These are phyloP conservation scores for Pharnaceum exiguum DNA, from an alignment of 148 eudicot genomes.

Conservation along the genomic window DNA sequence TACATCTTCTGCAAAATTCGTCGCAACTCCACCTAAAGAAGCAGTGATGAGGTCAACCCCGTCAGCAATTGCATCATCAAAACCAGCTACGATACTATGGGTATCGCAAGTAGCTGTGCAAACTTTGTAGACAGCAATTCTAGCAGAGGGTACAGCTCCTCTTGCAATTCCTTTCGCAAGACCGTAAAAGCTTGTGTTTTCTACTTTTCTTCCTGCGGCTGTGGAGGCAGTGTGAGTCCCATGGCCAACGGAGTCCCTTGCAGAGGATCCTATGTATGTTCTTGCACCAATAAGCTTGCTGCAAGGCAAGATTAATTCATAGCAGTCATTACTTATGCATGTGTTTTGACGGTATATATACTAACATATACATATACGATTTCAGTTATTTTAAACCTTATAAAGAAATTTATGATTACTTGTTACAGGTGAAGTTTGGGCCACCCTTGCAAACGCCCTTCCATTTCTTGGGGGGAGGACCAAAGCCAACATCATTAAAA, in stretches of 20 bases:
- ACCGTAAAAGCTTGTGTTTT: slow-evolving; percentile 29
- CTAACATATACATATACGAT: not conserved
- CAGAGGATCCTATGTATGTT: not conserved
- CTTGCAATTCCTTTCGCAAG: slow-evolving; percentile 39
- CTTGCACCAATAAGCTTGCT: slow-evolving; percentile 67
- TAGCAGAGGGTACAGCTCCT: slow-evolving; percentile 50
- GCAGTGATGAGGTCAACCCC: slow-evolving; percentile 53
- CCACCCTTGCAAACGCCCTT: slow-evolving; percentile 41
- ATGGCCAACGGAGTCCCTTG: slow-evolving; percentile 39
- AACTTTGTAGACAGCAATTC: slow-evolving; percentile 47
- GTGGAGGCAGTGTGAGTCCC: slow-evolving; percentile 61
- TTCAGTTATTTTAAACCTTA: no score
- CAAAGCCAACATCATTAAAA: slow-evolving; percentile 40
- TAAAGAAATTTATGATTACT: slow-evolving; percentile 21
- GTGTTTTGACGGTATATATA: not conserved
- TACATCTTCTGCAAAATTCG: not conserved
- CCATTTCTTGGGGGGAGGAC: slow-evolving; percentile 52
- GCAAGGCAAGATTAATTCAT: no score
- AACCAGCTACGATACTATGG: slow-evolving; percentile 28
- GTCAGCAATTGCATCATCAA: slow-evolving; percentile 55
- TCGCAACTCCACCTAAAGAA: slow-evolving; percentile 17
- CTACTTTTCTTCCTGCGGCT: slow-evolving; percentile 39
- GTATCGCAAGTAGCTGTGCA: slow-evolving; percentile 15
- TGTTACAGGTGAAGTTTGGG: slow-evolving; percentile 50
- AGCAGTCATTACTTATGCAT: not conserved